phyloP scores from a whole-genome alignment of 2,329 filamentous ascomycete species.

The Stagonosporopsis rhizophila region DNA sequence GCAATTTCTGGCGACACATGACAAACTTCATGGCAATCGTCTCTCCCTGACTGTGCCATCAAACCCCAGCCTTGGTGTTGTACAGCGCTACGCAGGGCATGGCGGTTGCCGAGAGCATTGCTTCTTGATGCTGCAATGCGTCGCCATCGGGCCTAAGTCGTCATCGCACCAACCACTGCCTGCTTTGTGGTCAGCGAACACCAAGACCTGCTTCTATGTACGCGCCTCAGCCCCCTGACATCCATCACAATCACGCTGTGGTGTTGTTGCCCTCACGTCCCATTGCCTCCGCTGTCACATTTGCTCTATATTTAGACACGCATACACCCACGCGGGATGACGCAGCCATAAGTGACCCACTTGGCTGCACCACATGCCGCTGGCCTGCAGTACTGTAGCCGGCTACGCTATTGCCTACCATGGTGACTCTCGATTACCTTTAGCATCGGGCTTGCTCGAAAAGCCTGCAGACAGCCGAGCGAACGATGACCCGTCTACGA shows the following conservation, averaged over 20 bases:
- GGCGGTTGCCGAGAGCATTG: slow-evolving; percentile 4
- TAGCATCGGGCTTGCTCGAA: background rate
- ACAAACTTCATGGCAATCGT: background rate
- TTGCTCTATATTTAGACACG: slow-evolving; percentile 15
- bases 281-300: slow-evolving; percentile 15
- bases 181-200: slow-evolving; percentile 2
- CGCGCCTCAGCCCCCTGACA: slow-evolving; percentile 12
- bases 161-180: background rate
- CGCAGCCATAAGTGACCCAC: slow-evolving; percentile 13
- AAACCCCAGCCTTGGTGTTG: slow-evolving; percentile 2
- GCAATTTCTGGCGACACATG: background rate
- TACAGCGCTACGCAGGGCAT: background rate
- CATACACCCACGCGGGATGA: slow-evolving; percentile 15
- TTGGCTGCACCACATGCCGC: slow-evolving; percentile 5
- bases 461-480: background rate
- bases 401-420: background rate
- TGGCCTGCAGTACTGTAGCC: background rate
- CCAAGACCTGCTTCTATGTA: slow-evolving; percentile 9
- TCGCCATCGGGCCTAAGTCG: slow-evolving; percentile 9
- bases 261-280: slow-evolving; percentile 16
- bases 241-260: slow-evolving; percentile 6
- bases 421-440: background rate
- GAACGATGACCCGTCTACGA: slow-evolving; percentile 5
- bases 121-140: slow-evolving; percentile 10
- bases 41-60: background rate